Conservation (phyloP, 2,329 filamentous ascomycete genomes). For the Chaetomium olivaceum region DNA sequence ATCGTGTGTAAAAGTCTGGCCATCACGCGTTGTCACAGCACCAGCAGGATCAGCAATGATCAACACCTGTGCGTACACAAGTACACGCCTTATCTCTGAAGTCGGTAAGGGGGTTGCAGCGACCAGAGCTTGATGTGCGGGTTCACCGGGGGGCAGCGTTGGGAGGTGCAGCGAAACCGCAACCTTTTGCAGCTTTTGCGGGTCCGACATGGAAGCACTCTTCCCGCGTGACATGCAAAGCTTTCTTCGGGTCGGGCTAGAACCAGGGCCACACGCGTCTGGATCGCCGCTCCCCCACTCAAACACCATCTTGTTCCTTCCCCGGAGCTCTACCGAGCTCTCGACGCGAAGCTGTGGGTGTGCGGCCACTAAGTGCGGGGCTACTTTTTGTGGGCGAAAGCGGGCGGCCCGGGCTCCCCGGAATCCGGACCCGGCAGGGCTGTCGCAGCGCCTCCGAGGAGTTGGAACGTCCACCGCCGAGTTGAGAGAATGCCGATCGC, state of each 20-base stretch:
- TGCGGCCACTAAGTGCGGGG: not conserved
- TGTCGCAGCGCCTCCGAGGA: not conserved
- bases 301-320: not conserved
- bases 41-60: constrained; percentile 12
- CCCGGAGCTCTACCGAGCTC: not conserved
- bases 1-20: constrained; percentile 10
- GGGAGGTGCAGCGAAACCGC: not conserved
- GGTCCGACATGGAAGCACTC: constrained; percentile 1
- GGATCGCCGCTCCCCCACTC: constrained; percentile 12
- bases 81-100: constrained; percentile 1
- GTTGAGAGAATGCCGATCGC: not conserved
- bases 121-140: not conserved
- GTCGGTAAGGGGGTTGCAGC: not conserved
- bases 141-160: not conserved
- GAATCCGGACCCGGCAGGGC: constrained; percentile 3
- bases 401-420: not conserved
- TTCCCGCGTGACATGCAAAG: constrained; percentile 21
- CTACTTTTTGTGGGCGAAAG: not conserved
- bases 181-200: not conserved
- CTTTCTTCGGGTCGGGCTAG: constrained; percentile 15
- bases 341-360: not conserved
- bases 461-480: not conserved
- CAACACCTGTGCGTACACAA: too few relatives aligned
- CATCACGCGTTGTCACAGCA: constrained; percentile 9
- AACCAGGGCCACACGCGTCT: constrained; percentile 9